Percentiles rank a stretch among this genome's conserved stretches.
Conservation (phyloP, 2,329 filamentous ascomycete genomes). For the Botrytis cinerea region DNA sequence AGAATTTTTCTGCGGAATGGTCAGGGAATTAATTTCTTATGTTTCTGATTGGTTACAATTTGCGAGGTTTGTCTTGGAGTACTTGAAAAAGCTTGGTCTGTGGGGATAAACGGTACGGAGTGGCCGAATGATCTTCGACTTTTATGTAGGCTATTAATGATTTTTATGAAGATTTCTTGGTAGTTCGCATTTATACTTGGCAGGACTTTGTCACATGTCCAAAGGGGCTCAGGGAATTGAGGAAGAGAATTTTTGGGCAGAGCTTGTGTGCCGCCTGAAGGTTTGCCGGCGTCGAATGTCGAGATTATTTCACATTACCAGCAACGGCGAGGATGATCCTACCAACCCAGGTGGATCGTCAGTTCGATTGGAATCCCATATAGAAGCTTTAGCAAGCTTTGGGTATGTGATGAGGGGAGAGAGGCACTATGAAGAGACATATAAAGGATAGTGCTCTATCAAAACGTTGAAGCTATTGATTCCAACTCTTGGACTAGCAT, state of each 20-base stretch:
- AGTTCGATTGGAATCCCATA: not conserved
- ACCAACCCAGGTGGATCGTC: not conserved
- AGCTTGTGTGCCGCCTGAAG: not conserved
- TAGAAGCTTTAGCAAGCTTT: not conserved
- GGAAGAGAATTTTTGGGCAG: not conserved
- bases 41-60: not conserved
- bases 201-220: not conserved
- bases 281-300: not conserved
- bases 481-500: not conserved
- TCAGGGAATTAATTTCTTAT: not conserved
- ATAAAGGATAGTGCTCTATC: not conserved
- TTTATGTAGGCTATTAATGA: not conserved
- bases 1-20: not conserved
- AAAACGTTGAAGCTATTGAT: slow-evolving; percentile 15
- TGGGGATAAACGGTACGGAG: slow-evolving; percentile 7
- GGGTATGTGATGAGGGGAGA: not conserved
- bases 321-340: not conserved
- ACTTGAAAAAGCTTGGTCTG: not conserved
- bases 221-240: not conserved
- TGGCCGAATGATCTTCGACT: not conserved
- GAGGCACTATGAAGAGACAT: not conserved
- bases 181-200: not conserved
- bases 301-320: not conserved
- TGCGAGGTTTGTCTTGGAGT: not conserved
- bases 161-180: slow-evolving; percentile 1